These are phyloP conservation scores for Malus sieversii DNA, from an alignment of 306 rosid species.

Conservation along the genomic window DNA sequence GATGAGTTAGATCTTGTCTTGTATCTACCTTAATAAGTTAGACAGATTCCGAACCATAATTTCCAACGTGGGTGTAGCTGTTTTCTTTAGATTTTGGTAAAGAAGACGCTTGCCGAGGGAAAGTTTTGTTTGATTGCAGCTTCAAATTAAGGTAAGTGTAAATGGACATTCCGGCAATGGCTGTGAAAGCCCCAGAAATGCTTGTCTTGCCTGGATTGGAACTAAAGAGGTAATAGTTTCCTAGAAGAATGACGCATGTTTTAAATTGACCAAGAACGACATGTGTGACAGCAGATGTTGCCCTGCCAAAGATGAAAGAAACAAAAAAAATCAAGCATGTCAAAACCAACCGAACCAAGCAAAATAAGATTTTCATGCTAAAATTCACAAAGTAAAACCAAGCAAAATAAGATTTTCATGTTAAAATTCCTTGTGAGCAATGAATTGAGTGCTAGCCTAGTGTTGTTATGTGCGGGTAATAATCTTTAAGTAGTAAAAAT, in stretches of 20 bases:
- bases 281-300: conserved; percentile 77
- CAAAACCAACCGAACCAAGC: conserved; percentile 7
- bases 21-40: conserved; percentile 16
- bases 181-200: conserved; percentile 74
- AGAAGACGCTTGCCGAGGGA: conserved; percentile 53
- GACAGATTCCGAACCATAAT: conserved; percentile 65
- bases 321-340: neutral
- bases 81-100: conserved; percentile 75
- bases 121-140: conserved; percentile 43
- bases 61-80: conserved; percentile 48
- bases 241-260: conserved; percentile 89
- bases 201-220: conserved; percentile 81
- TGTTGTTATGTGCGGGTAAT: too few relatives aligned
- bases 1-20: conserved; percentile 13
- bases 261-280: conserved; percentile 97
- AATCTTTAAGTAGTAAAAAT: too few relatives aligned
- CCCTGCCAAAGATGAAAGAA: conserved; percentile 41
- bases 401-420: too few relatives aligned
- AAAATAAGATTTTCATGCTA: neutral
- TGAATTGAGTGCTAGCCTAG: too few relatives aligned
- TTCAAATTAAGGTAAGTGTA: conserved; percentile 78
- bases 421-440: too few relatives aligned
- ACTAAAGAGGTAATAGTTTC: conserved; percentile 73
- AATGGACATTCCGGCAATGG: conserved; percentile 74
- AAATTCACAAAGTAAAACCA: neutral